Evolutionary conservation across 2,329 filamentous ascomycete genomes (phyloP).

Genomic region (Aureobasidium sp.): DNA sequence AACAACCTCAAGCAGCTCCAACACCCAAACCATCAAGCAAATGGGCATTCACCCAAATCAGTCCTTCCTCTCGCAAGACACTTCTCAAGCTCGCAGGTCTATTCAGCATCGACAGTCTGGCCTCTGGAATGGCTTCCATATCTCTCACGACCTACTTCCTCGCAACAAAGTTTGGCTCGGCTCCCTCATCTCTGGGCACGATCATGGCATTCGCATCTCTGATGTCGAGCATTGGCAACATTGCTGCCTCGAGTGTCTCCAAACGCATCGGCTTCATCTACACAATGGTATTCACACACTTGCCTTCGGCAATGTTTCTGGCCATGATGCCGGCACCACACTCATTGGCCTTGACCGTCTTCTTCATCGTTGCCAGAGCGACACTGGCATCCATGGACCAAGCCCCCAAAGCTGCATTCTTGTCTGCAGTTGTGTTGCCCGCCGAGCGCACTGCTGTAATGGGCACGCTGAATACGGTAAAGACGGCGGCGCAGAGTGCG

Average conservation of each 20-base stretch:
- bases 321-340: conserved; percentile 54
- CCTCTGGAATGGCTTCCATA: conserved; percentile 54
- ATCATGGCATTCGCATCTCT: conserved; percentile 46
- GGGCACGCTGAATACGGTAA: conserved; percentile 63
- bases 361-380: conserved; percentile 56
- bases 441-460: conserved; percentile 64
- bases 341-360: conserved; percentile 47
- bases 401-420: conserved; percentile 62
- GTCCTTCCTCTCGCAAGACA: conserved; percentile 46
- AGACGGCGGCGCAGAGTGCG: conserved; percentile 55
- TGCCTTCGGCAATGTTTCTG: conserved; percentile 58
- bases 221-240: conserved; percentile 37
- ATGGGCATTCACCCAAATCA: conserved; percentile 48
- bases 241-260: conserved; percentile 55
- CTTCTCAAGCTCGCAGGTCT: conserved; percentile 59
- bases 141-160: conserved; percentile 51
- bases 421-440: conserved; percentile 57
- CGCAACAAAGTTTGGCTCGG: conserved; percentile 48
- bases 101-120: conserved; percentile 62
- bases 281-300: conserved; percentile 57
- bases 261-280: conserved; percentile 53
- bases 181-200: conserved; percentile 46
- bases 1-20: neutral
- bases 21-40: conserved; percentile 17
- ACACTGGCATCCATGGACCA: conserved; percentile 63